Evolutionary conservation across 2,329 filamentous ascomycete genomes (phyloP), one percentile per base, ranked within the genome.

Genomic region (Trichoderma asperellum): DNA sequence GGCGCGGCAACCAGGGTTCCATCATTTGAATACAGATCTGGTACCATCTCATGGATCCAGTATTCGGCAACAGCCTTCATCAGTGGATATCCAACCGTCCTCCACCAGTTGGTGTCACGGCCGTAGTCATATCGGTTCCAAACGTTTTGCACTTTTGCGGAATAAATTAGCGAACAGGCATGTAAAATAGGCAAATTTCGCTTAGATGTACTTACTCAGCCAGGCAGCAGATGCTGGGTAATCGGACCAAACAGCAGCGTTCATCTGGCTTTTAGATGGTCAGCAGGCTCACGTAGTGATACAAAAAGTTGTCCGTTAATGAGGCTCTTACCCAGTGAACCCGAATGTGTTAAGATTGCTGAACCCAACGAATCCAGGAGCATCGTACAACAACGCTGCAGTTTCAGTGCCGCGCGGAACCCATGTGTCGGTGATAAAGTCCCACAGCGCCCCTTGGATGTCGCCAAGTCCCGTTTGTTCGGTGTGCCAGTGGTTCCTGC

Each of bases 261-360:
- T 58, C 67, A 61, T 62, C 34, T 68, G 66, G 24, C 66, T 68
- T 29, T 34, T 24, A 24, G 11, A 0, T 14, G 12, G 47, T 68
- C 16, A 68, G 58, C 71, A 71, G 1, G 75, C 72, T 75, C 73
- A n/a, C 77, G 77, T 8, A 73, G 77, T 76, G 1, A 4, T 1
- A 29, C 14, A 2, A 7, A n/a, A 34, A 3, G 10, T 0, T 2
- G 6, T 2, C 2, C 7, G 0, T 18, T 4, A 11, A 18, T 1
- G 1, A 24, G 7, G 12, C 8, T 8, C 34, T 47, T 58, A 66
- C 63, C 75, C 85, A 0, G 86, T 87, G 69, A 87, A 83, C 0
- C 87, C 87, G 71, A 87, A 89, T 2, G 87, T 84, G 72, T 89
- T 88, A 71, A 87, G 84, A 73, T 87, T 86, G 69, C 87, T 82